Percentiles rank a stretch among this genome's conserved stretches.
These are phyloP conservation scores for Lactarius tabidus DNA, from an alignment of 768 basidiomycete genomes.

Conservation along the genomic window DNA sequence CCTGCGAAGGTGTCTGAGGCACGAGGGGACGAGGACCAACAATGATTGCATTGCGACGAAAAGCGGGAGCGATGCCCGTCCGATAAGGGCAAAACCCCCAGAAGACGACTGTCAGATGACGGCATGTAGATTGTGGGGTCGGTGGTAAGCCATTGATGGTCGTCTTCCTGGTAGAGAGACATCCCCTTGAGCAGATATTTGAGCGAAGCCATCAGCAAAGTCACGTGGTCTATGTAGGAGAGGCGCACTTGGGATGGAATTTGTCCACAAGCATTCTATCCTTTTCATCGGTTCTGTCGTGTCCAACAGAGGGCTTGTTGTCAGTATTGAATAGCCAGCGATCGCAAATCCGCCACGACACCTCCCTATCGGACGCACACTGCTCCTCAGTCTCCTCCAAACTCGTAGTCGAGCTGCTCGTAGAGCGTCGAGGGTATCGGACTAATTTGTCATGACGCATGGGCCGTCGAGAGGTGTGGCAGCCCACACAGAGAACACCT, in stretches of 20 bases:
- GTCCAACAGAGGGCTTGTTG: too few species aligned
- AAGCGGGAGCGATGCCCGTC: constrained; percentile 20
- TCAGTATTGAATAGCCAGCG: too few species aligned
- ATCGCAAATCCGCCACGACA: too few species aligned
- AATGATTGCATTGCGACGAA: constrained; percentile 22
- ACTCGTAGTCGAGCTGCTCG: too few species aligned
- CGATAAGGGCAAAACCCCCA: constrained; percentile 18
- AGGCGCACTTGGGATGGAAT: constrained; percentile 48
- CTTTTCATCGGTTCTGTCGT: constrained; percentile 66
- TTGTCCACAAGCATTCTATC: constrained; percentile 70
- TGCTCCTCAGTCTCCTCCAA: too few species aligned
- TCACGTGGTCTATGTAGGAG: not conserved
- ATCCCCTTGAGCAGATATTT: constrained; percentile 45
- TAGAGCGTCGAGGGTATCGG: too few species aligned
- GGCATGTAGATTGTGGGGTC: constrained; percentile 24
- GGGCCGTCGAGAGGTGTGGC: constrained; percentile 39
- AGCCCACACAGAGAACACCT: constrained; percentile 72
- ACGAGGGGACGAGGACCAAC: too few species aligned
- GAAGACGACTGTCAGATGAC: constrained; percentile 16
- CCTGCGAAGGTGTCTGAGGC: constrained; percentile 20
- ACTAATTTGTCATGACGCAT: constrained; percentile 14
- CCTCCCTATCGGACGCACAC: too few species aligned
- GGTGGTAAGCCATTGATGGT: constrained; percentile 21
- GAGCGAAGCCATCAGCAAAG: constrained; percentile 7
- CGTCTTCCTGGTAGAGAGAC: constrained; percentile 25